Conservation (phyloP, 2,329 filamentous ascomycete species). For the Epichloe glyceriae region DNA sequence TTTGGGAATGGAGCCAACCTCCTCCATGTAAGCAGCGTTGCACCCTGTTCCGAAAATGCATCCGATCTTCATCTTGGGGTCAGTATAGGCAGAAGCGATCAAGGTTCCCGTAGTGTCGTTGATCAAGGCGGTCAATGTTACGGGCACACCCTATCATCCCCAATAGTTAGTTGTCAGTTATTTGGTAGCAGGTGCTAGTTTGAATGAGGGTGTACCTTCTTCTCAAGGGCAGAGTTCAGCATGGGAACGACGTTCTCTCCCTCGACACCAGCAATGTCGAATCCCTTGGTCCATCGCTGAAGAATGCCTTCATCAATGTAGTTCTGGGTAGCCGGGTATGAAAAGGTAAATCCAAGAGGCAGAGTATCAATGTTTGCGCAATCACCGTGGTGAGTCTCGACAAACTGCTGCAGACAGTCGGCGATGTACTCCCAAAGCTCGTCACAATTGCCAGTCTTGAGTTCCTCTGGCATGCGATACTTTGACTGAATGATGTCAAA, state of each 20-base stretch:
- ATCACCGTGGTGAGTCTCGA: conserved; percentile 70
- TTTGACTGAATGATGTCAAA: conserved; percentile 95
- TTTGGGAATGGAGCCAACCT: conserved; percentile 84
- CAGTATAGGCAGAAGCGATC: conserved; percentile 95
- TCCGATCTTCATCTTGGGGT: conserved; percentile 81
- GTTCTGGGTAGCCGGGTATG: conserved; percentile 84
- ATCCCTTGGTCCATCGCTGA: conserved; percentile 95
- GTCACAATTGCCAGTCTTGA: conserved; percentile 73
- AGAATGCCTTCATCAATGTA: conserved; percentile 87
- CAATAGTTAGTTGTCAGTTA: neutral
- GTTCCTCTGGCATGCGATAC: conserved; percentile 85
- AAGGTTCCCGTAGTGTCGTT: conserved; percentile 97
- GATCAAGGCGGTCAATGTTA: conserved; percentile 85
- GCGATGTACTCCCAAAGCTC: conserved; percentile 93
- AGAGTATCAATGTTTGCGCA: conserved; percentile 48
- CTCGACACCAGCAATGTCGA: conserved; percentile 86
- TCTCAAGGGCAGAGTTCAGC: conserved; percentile 65
- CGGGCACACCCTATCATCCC: conserved; percentile 57
- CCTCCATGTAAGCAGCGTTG: conserved; percentile 97
- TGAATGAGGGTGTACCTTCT: conserved; percentile 24
- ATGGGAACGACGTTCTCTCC: conserved; percentile 82
- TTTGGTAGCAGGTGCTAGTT: neutral
- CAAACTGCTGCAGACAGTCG: conserved; percentile 81
- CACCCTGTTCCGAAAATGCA: conserved; percentile 98
- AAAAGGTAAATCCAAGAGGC: conserved; percentile 90